Evolutionary conservation across 1,284 basidiomycete species (phyloP).

Genomic region (Malassezia globosa): DNA sequence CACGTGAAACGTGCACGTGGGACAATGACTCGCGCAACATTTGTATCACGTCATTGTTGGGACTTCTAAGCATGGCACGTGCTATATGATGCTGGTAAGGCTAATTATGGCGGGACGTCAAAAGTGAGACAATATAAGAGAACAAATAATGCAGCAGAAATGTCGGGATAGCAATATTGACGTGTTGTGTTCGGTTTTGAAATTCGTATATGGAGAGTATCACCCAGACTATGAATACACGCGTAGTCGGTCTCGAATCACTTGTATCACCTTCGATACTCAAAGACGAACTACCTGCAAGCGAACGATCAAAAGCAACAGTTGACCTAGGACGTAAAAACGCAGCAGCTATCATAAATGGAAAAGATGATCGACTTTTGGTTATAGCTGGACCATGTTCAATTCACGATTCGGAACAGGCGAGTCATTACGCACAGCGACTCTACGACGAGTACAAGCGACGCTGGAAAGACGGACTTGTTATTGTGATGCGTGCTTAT

Average conservation of each 20-base stretch:
- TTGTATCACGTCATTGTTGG: no score
- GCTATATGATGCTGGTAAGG: no score
- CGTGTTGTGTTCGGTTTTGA: no score
- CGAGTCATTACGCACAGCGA: conserved; percentile 69
- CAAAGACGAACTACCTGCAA: conserved; percentile 41
- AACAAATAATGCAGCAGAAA: no score
- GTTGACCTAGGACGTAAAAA: conserved; percentile 35
- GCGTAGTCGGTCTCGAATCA: conserved; percentile 43
- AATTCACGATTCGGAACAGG: conserved; percentile 79
- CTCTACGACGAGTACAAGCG: conserved; percentile 45
- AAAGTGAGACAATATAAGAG: no score
- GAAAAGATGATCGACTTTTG: conserved; percentile 43
- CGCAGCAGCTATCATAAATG: conserved; percentile 34
- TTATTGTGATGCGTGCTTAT: conserved; percentile 92
- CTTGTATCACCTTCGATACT: conserved; percentile 39
- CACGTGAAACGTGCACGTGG: no score
- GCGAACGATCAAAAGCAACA: conserved; percentile 25
- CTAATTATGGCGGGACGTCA: no score
- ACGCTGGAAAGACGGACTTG: conserved; percentile 60
- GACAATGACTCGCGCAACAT: no score
- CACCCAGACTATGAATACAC: conserved; percentile 34
- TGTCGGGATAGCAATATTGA: no score
- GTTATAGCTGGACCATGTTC: conserved; percentile 72
- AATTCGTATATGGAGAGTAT: no score
- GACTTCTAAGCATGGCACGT: no score